Percentiles rank a stretch among this genome's conserved stretches.
Evolutionary conservation across 2,329 filamentous ascomycete genomes (phyloP).

Genomic region (Torrubiellomyces zombiae): DNA sequence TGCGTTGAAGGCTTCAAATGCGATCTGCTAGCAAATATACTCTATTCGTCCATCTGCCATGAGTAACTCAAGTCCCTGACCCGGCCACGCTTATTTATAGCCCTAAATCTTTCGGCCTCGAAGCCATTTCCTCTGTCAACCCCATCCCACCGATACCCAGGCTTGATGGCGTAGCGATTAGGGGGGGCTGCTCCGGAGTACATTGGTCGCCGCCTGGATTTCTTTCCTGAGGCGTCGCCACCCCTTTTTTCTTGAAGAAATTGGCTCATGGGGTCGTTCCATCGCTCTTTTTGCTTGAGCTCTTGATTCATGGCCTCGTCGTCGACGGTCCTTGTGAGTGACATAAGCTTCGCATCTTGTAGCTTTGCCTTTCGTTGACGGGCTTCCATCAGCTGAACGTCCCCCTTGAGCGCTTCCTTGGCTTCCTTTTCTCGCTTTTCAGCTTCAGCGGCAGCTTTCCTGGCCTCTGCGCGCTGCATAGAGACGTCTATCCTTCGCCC

Average conservation of each 20-base stretch:
- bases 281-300: slow-evolving; percentile 57
- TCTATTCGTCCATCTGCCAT: slow-evolving; percentile 89
- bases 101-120: slow-evolving; percentile 82
- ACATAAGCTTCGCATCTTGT: slow-evolving; percentile 68
- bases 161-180: slow-evolving; percentile 85
- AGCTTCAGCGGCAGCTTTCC: slow-evolving; percentile 46
- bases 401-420: slow-evolving; percentile 59
- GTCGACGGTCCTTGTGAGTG: slow-evolving; percentile 63
- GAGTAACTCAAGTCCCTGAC: slow-evolving; percentile 71
- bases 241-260: slow-evolving; percentile 45
- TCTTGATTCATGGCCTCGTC: slow-evolving; percentile 77
- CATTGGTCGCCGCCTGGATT: slow-evolving; percentile 36
- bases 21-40: slow-evolving; percentile 7
- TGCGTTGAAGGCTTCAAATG: slow-evolving; percentile 4
- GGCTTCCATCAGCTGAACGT: slow-evolving; percentile 61
- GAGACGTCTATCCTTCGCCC: slow-evolving; percentile 86
- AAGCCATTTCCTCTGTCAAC: slow-evolving; percentile 90
- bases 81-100: slow-evolving; percentile 60
- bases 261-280: slow-evolving; percentile 85
- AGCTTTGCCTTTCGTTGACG: slow-evolving; percentile 49
- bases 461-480: slow-evolving; percentile 75
- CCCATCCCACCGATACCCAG: slow-evolving; percentile 91
- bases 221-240: slow-evolving; percentile 13
- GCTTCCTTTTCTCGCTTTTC: slow-evolving; percentile 56
- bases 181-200: slow-evolving; percentile 72